Evolutionary conservation across 106 monocot genomes (phyloP).

Genomic region (Dendrobium chrysotoxum): DNA sequence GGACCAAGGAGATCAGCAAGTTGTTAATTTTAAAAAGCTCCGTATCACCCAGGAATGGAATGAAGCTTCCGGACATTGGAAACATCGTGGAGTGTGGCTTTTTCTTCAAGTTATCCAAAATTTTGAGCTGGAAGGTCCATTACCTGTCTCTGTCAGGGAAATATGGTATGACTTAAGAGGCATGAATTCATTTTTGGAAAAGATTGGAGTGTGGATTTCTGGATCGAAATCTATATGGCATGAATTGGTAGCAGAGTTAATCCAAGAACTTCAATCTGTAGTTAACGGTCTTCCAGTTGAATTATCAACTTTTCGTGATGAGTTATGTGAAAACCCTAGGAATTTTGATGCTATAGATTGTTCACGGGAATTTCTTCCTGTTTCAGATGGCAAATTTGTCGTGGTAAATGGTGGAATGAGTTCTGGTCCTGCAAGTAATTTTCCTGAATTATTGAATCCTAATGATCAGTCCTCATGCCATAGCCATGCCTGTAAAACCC

Average conservation of each 20-base stretch:
- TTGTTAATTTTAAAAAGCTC: slow-evolving; percentile 17
- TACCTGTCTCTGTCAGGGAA: slow-evolving; percentile 57
- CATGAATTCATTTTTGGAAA: slow-evolving; percentile 12
- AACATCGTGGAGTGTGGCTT: slow-evolving; percentile 41
- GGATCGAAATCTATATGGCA: slow-evolving; percentile 29
- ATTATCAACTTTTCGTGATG: background rate
- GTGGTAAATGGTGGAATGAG: background rate
- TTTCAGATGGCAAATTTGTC: background rate
- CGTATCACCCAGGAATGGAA: slow-evolving; percentile 59
- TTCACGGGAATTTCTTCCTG: slow-evolving; percentile 15
- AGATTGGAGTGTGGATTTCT: slow-evolving; percentile 40
- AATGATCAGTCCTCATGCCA: background rate
- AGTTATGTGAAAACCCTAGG: background rate
- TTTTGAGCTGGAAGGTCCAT: slow-evolving; percentile 28
- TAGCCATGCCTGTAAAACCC: background rate
- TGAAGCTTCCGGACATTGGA: slow-evolving; percentile 53
- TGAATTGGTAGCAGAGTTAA: slow-evolving; percentile 27
- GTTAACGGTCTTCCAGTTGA: slow-evolving; percentile 8
- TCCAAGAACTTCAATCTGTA: slow-evolving; percentile 31
- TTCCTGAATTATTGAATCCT: background rate
- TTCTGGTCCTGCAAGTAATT: background rate
- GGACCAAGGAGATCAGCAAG: slow-evolving; percentile 50
- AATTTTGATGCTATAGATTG: slow-evolving; percentile 1
- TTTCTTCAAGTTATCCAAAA: slow-evolving; percentile 28
- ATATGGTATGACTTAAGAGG: slow-evolving; percentile 60